phyloP scores from a whole-genome alignment of 1,284 basidiomycete species.

The Ustilago curta region DNA sequence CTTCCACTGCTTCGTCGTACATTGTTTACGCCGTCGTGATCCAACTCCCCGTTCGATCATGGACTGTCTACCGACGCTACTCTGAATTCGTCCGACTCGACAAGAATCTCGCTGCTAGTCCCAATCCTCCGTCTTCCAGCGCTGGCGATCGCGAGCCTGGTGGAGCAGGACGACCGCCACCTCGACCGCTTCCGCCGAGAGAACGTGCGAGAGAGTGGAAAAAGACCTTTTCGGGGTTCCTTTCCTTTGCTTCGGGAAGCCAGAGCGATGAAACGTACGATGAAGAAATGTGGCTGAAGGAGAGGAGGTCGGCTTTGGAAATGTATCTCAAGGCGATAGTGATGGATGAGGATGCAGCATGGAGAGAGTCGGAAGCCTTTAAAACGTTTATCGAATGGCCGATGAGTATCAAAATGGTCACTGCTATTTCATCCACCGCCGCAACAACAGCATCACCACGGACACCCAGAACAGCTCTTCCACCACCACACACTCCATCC shows the following conservation, averaged over 20 bases:
- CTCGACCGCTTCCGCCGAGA: constrained; percentile 83
- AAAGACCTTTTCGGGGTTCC: constrained; percentile 56
- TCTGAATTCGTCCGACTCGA: constrained; percentile 91
- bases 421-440: background rate
- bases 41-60: constrained; percentile 79
- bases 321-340: constrained; percentile 87
- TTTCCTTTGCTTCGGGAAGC: constrained; percentile 30
- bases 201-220: constrained; percentile 73
- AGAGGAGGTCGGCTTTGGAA: constrained; percentile 81
- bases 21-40: constrained; percentile 83
- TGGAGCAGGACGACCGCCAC: constrained; percentile 73
- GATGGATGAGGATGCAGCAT: constrained; percentile 80
- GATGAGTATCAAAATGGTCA: constrained; percentile 51
- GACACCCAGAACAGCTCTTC: background rate
- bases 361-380: constrained; percentile 84
- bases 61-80: constrained; percentile 92
- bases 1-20: constrained; percentile 73
- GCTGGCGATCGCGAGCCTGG: constrained; percentile 29
- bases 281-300: constrained; percentile 75
- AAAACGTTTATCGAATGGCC: constrained; percentile 88
- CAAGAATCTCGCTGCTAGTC: constrained; percentile 79
- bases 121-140: constrained; percentile 69
- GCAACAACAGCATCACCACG: constrained; percentile 3
- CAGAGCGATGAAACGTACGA: constrained; percentile 18
- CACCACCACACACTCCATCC: background rate